Evolutionary conservation across 2,329 filamentous ascomycete species (phyloP).

Genomic region (Pseudogymnoascus sp.): DNA sequence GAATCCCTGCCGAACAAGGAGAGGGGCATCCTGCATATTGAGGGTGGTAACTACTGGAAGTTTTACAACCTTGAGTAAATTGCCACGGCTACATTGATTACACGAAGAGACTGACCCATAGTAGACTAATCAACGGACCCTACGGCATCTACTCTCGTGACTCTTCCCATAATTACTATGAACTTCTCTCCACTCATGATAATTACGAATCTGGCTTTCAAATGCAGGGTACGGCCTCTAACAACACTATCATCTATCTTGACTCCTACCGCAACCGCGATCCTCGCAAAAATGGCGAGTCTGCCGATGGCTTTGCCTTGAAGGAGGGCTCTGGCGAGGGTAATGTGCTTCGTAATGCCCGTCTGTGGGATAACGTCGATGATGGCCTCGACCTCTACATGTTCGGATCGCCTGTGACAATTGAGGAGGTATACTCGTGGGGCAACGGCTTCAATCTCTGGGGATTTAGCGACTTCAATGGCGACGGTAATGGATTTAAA

Average conservation of each 20-base stretch:
- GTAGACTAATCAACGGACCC: constrained; percentile 28
- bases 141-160: constrained; percentile 31
- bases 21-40: constrained; percentile 39
- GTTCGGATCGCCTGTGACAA: constrained; percentile 35
- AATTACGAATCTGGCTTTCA: constrained; percentile 34
- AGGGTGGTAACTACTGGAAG: constrained; percentile 37
- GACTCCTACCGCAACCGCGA: constrained; percentile 38
- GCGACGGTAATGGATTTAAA: constrained; percentile 42
- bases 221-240: constrained; percentile 27
- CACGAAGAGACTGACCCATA: neutral
- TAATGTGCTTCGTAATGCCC: constrained; percentile 36
- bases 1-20: constrained; percentile 33
- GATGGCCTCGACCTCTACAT: constrained; percentile 38
- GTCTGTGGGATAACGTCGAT: constrained; percentile 43
- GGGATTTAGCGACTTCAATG: constrained; percentile 34
- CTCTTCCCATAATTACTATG: constrained; percentile 30
- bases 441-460: constrained; percentile 39
- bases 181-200: constrained; percentile 30
- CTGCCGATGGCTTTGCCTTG: constrained; percentile 40
- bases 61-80: constrained; percentile 32
- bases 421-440: constrained; percentile 37
- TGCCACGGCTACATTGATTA: neutral
- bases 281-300: constrained; percentile 43
- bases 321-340: constrained; percentile 39
- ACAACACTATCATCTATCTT: constrained; percentile 35